Evolutionary conservation across 176 grass and related monocot species (phyloP), one percentile per base, ranked within the genome.

Genomic region (Lolium rigidum): DNA sequence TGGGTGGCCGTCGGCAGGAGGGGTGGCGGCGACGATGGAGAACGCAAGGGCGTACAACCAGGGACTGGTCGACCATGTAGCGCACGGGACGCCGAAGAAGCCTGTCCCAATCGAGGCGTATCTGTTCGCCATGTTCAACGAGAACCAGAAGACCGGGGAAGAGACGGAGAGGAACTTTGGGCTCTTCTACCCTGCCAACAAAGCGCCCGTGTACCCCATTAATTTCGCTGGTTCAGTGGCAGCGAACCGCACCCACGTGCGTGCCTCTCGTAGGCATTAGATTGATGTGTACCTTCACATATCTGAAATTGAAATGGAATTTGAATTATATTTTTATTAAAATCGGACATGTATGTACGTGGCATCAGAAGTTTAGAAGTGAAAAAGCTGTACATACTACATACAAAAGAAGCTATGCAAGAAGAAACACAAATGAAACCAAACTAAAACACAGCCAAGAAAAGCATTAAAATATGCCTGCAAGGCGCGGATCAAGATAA

Each of bases 101-200:
- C 77, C 90, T 0, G 92, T 83, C 4, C 11, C 68, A 10, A 81
- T 94, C 5, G 92, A 97, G 88, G 85, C 92, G 0, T 94, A 91
- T 51, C 14, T 97, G 37, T 97, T 91, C 49, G 80, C 86, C 43
- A 92, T 97, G 88, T 97, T 97, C 86, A 88, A 97, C 38, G 92
- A 97, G 89, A 88, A 97, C 78, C 83, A 87, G 84, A 94, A 94
- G 90, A 44, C 70, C 6, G 70, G 70, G 70, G 12, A 24, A 3
- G 70, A 49, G 62, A 88, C 1, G 0, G 88, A 92, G 76, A 78
- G 89, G 84, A 87, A 91, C 74, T 97, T 86, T 80, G 95, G 95
- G 1, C 85, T 97, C 62, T 97, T 97, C 84, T 90, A 97, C 77
- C 94, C 94, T 31, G 14, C 62, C 3, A 80, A 80, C 76, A 90